A percentile compares a stretch with the other conserved stretches of the same genome.
Conservation (phyloP, 768 basidiomycete species). For the Heimioporus sp. region DNA sequence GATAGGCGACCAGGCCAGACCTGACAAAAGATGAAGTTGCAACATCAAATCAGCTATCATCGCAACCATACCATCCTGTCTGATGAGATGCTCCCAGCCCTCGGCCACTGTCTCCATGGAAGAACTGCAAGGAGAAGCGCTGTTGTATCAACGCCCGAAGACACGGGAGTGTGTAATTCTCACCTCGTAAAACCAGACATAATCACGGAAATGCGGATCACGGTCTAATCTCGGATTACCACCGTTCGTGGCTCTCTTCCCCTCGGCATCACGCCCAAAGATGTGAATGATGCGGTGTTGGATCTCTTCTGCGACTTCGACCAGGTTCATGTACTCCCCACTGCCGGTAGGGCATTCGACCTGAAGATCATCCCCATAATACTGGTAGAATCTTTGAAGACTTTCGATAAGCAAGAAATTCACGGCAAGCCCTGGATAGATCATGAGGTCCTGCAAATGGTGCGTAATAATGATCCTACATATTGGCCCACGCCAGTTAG, state of each 20-base stretch:
- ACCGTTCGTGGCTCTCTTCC: constrained; percentile 88
- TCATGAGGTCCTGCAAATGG: not conserved
- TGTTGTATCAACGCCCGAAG: not conserved
- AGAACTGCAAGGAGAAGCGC: constrained; percentile 55
- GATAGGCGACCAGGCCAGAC: constrained; percentile 89
- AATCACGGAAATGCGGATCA: constrained; percentile 96
- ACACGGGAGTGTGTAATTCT: constrained; percentile 8
- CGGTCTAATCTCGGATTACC: constrained; percentile 82
- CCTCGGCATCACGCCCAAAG: constrained; percentile 88
- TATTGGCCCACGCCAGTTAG: constrained; percentile 95
- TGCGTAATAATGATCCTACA: constrained; percentile 43
- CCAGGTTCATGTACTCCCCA: constrained; percentile 97
- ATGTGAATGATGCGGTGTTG: constrained; percentile 99
- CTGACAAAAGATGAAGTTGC: constrained; percentile 30
- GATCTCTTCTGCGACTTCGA: constrained; percentile 92
- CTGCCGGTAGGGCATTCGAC: constrained; percentile 96
- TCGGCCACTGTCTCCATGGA: constrained; percentile 90
- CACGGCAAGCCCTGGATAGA: constrained; percentile 78
- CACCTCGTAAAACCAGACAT: constrained; percentile 95
- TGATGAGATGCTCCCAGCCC: constrained; percentile 98
- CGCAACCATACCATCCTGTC: constrained; percentile 78
- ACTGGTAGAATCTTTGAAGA: constrained; percentile 96
- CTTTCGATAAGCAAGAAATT: constrained; percentile 96
- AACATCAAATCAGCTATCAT: not conserved
- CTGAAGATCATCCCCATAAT: constrained; percentile 90